A percentile compares a stretch with the other conserved stretches of the same genome.
Evolutionary conservation across 371 early-diverging fungal species (phyloP).

Genomic region (Mucor circinelloides): DNA sequence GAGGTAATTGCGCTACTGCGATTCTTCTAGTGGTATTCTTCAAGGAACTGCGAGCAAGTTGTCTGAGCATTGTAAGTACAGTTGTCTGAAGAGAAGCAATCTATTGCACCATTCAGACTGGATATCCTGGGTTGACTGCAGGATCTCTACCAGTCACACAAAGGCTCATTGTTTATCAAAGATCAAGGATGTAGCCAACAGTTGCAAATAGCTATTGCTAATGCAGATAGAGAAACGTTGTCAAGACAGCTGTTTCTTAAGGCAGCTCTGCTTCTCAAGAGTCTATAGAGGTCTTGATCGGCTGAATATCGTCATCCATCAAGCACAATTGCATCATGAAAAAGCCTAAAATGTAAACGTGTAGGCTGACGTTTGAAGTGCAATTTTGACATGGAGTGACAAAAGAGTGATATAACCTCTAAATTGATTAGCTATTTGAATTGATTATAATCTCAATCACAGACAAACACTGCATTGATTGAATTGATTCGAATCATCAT

Average conservation of each 20-base stretch:
- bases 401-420: too few relatives aligned
- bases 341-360: too few relatives aligned
- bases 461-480: background rate
- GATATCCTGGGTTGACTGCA: background rate
- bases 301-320: background rate
- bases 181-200: background rate
- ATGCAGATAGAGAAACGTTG: background rate
- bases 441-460: too few relatives aligned
- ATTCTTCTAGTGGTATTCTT: background rate
- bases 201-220: background rate
- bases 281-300: background rate
- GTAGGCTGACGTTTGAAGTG: too few relatives aligned
- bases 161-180: background rate
- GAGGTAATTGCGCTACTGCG: background rate
- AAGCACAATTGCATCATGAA: background rate
- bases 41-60: background rate
- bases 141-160: background rate
- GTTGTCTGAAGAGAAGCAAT: background rate
- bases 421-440: too few relatives aligned
- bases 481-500: too few relatives aligned
- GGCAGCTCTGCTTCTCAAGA: background rate
- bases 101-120: background rate
- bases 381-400: too few relatives aligned
- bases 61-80: constrained; percentile 1
- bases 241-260: background rate